Base-by-base conservation (phyloP, 768 basidiomycete genomes). In the Russula sp. region DNA sequence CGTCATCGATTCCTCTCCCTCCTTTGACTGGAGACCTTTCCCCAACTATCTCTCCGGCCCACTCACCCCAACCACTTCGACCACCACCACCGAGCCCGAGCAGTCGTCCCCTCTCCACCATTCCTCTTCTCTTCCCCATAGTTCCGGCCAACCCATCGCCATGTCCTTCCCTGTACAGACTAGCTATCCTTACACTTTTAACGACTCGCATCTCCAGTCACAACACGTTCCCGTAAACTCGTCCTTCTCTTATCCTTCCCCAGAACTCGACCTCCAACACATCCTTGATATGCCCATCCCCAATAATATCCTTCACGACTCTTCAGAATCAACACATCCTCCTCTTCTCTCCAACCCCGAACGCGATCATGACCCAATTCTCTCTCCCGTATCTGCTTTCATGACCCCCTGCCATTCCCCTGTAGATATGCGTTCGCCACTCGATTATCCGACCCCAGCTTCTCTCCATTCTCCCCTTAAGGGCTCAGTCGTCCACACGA, bases 361-460 rank as follows among this genome's bases (percentile, higher is more conserved):
- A 49, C 65, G 48, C 38, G 58, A 64, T 47, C 58, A 65, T n/a
- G 63, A 66, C 14, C 16, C 48, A 3, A 47, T 65, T 20, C 63
- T 59, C 36, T 66, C 65, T 5, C 65, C 65, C 38, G 50, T 60
- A 58, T 66, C 65, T 38, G 59, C 58, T 42, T 65, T 54, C 51
- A 59, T 66, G 58, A 58, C 56, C 54, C 66, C 66, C 14, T 65
- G 66, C 64, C 59, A 61, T 20, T 67, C 66, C 34, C 66, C 66
- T n/a, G 45, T 60, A 52, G 66, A 67, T 34, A 38, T 65, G 18
- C 64, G 56, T 46, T 62, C 64, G 8, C 58, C 64, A 10, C 66
- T 62, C 38, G 64, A 65, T 36, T 65, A 58, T 51, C 66, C 64
- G 4, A 65, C 59, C 22, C 57, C 65, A 0, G 18, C 68, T 20